phyloP scores from a whole-genome alignment of 2,329 filamentous ascomycete species.

The Fusarium torulosum region DNA sequence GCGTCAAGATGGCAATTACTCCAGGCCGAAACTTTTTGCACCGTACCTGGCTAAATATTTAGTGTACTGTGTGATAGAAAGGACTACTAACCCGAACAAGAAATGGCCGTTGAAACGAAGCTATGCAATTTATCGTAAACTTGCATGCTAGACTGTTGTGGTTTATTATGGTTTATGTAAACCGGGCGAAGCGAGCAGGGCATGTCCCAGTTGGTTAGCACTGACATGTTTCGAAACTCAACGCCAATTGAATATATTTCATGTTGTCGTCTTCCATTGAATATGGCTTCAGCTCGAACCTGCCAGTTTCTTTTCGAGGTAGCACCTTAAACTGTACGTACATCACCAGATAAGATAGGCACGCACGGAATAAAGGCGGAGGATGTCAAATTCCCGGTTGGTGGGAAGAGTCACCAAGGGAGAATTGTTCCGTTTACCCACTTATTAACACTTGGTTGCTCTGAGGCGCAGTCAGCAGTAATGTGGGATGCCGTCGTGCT shows the following conservation, averaged over 20 bases:
- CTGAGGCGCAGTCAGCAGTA: slow-evolving; percentile 32
- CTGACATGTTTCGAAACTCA: slow-evolving; percentile 29
- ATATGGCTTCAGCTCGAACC: slow-evolving; percentile 18
- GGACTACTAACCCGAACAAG: slow-evolving; percentile 24
- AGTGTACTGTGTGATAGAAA: not conserved
- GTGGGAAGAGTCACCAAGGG: slow-evolving; percentile 22
- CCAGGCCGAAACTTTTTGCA: not conserved
- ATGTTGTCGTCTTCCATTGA: not conserved
- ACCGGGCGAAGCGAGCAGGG: slow-evolving; percentile 7
- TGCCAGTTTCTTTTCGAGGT: not conserved
- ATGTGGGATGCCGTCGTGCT: slow-evolving; percentile 28
- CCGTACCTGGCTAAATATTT: not conserved
- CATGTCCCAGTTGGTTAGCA: slow-evolving; percentile 1
- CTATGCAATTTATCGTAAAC: slow-evolving; percentile 5
- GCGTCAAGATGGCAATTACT: not conserved
- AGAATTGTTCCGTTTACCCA: slow-evolving; percentile 27
- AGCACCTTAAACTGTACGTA: not conserved
- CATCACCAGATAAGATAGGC: slow-evolving; percentile 4
- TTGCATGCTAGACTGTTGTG: slow-evolving; percentile 4
- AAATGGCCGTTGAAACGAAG: slow-evolving; percentile 32
- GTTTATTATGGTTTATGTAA: slow-evolving; percentile 17
- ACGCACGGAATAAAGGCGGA: slow-evolving; percentile 4
- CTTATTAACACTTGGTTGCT: slow-evolving; percentile 13
- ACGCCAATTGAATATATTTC: slow-evolving; percentile 5
- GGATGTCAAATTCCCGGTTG: slow-evolving; percentile 27